Base-by-base conservation (phyloP, 805 yeast genomes). In the Wickerhamomyces sydowiorum region DNA sequence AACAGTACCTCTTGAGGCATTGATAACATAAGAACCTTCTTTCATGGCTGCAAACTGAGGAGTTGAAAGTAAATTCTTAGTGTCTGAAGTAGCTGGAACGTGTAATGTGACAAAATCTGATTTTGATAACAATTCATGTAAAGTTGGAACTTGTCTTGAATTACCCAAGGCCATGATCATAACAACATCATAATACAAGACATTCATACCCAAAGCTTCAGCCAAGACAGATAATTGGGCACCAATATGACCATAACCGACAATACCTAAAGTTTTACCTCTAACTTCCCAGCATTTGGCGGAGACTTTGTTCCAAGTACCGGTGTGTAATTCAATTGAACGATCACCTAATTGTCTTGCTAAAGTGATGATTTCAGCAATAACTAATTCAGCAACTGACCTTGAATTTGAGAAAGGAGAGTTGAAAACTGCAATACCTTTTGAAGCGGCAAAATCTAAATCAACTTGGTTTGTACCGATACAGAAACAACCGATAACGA, bases 391-490 rank as follows among this genome's bases (percentile, higher is more conserved):
- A 46, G 99, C 99, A 34, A 93, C 99, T 3, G 97, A 89, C 71
- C 99, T 83, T 29, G 98, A 91, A 75, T 93, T 93, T 52, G 97
- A 89, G 72, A 93, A 93, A 39, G 99, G 99, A 27, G 99, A 90
- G 76, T 89, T 88, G 82, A 93, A 93, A 20, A 93, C 99, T 37
- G 97, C 90, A 64, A 91, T 78, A 70, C 99, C 99, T 38, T 78
- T 76, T 58, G 82, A 78, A 50, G 98, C 96, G 43, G 99, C 99
- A 56, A 62, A 86, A 53, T 86, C 86, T 50, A 90, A 75, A 64
- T 93, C 95, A 42, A 93, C 99, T 71, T 93, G 99, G 72, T 93
- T 93, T 47, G 98, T 93, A 59, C 99, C 99, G 54, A 93, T 93
- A 76, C 99, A 93, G 85, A 93, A 93, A 72, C 99, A 93, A 44